A percentile compares a stretch with the other conserved stretches of the same genome.
phyloP scores from a whole-genome alignment of 1,284 basidiomycete species.

The Ganoderma meredithae region DNA sequence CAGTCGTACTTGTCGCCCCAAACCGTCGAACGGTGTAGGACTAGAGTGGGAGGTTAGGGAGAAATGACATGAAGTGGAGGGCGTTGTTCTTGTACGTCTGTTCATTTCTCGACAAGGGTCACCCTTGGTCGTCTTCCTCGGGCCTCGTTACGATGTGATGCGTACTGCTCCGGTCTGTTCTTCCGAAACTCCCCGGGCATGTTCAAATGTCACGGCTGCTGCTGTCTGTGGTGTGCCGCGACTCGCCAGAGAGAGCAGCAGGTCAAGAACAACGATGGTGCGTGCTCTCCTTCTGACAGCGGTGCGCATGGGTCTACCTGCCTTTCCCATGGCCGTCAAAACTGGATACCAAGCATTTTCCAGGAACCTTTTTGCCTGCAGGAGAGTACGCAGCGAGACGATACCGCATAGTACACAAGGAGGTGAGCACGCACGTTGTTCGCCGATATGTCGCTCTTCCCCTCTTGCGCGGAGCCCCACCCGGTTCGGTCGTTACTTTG shows the following conservation, averaged over 20 bases:
- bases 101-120: neutral
- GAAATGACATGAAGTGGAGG: neutral
- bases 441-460: too few relatives aligned
- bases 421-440: too few relatives aligned
- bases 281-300: neutral
- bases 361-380: too few relatives aligned
- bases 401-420: too few relatives aligned
- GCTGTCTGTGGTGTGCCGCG: neutral
- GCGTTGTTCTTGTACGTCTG: neutral
- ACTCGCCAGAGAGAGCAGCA: neutral
- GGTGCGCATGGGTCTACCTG: neutral
- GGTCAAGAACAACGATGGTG: neutral
- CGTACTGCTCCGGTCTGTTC: too few relatives aligned
- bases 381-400: too few relatives aligned
- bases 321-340: too few relatives aligned
- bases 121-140: neutral
- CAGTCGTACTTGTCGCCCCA: neutral
- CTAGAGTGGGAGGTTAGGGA: neutral
- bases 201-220: neutral
- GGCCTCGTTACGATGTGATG: too few relatives aligned
- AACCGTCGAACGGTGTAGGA: neutral
- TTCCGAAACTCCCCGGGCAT: too few relatives aligned
- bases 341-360: too few relatives aligned
- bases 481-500: too few relatives aligned
- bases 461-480: too few relatives aligned